These are phyloP conservation scores for Euphorbia pulcherrima DNA, from an alignment of 345 rosid species.

Conservation along the genomic window DNA sequence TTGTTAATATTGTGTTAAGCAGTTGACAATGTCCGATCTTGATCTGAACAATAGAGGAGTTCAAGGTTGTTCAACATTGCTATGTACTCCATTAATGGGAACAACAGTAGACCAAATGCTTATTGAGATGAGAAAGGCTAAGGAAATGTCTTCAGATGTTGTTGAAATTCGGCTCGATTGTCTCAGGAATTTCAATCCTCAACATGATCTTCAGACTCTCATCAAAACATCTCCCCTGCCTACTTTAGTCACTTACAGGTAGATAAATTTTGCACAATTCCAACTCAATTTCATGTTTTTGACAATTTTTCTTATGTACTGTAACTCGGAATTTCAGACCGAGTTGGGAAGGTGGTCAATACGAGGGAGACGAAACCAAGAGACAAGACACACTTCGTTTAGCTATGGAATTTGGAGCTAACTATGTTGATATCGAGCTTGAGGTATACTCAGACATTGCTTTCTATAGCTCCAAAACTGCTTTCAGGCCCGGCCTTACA, in stretches of 20 bases:
- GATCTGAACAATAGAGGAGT: background rate
- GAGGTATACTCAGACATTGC: background rate
- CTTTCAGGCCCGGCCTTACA: too few species aligned
- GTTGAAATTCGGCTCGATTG: conserved; percentile 53
- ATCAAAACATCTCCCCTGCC: conserved; percentile 50
- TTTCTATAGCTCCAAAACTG: too few species aligned
- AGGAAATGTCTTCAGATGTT: conserved; percentile 45
- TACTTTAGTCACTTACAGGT: conserved; percentile 57
- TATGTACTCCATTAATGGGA: conserved; percentile 50
- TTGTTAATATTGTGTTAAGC: background rate
- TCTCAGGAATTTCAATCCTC: conserved; percentile 47
- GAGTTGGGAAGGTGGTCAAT: conserved; percentile 62
- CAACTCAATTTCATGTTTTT: background rate
- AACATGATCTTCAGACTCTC: conserved; percentile 43
- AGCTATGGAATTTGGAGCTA: conserved; percentile 58
- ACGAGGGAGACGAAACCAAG: conserved; percentile 47
- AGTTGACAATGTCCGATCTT: conserved; percentile 14
- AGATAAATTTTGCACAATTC: conserved; percentile 26
- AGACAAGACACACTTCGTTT: conserved; percentile 40
- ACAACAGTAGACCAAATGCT: conserved; percentile 54
- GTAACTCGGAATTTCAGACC: conserved; percentile 29
- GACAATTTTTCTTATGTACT: too few species aligned
- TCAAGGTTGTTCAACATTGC: conserved; percentile 6
- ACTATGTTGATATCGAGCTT: conserved; percentile 53
- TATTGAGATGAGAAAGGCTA: conserved; percentile 40